phyloP scores from a whole-genome alignment of 164 flowering plant genomes.

The Vitis cinerea region DNA sequence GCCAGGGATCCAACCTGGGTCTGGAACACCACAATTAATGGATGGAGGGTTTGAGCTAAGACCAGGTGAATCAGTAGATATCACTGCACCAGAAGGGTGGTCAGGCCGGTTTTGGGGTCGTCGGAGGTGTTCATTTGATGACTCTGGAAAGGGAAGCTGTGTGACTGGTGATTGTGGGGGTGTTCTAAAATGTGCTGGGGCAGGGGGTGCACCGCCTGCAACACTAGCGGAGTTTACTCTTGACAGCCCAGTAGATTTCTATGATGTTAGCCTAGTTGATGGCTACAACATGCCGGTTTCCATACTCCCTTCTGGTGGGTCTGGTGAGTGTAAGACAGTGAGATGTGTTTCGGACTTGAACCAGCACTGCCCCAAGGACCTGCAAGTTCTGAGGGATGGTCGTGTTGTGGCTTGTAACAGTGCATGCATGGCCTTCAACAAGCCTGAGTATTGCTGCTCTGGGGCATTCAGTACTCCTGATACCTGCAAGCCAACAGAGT shows the following conservation, averaged over 20 bases:
- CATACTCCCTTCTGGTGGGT: constrained; percentile 12
- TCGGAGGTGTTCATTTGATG: constrained; percentile 28
- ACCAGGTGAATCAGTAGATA: constrained; percentile 11
- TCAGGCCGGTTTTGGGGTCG: constrained; percentile 56
- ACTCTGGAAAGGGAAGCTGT: constrained; percentile 31
- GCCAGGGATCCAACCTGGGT: constrained; percentile 44
- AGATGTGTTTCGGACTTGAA: constrained; percentile 17
- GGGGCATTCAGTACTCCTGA: constrained; percentile 12
- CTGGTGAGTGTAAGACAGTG: constrained; percentile 8
- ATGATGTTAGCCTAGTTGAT: constrained; percentile 56
- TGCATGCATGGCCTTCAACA: constrained; percentile 18
- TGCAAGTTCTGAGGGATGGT: constrained; percentile 7
- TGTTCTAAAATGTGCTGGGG: constrained; percentile 31
- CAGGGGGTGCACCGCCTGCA: constrained; percentile 43
- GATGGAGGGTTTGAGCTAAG: constrained; percentile 35
- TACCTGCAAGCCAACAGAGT: constrained; percentile 14
- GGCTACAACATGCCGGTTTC: constrained; percentile 41
- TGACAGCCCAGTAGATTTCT: constrained; percentile 28
- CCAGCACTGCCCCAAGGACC: constrained; percentile 4
- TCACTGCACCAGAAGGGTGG: constrained; percentile 35
- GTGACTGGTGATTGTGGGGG: constrained; percentile 49
- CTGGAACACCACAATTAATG: constrained; percentile 28
- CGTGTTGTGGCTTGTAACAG: constrained; percentile 21
- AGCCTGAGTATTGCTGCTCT: constrained; percentile 18
- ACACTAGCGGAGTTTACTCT: constrained; percentile 48